Evolutionary conservation across 163 green algal genomes (phyloP), one percentile per base, ranked within the genome.

Genomic region (Volvox carteri): DNA sequence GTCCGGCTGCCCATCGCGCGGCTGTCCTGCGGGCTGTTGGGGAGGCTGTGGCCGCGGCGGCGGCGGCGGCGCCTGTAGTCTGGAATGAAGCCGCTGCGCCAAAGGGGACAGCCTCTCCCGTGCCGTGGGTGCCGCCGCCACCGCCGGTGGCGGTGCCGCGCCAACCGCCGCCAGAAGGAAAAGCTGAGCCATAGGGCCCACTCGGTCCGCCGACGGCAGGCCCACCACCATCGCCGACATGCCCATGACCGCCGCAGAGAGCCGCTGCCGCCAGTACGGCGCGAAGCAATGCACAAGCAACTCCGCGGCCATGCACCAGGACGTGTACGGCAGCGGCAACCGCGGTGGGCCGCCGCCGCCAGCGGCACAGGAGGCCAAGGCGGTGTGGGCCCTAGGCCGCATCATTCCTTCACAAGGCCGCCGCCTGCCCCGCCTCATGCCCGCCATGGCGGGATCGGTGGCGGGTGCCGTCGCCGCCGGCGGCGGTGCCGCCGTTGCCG

Each of bases 281-380:
- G 52, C 16, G 14, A 67, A 85, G 33, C 37, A 33, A 33, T 41
- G 77, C 35, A 85, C 14, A 25, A 85, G 54, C 77, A 85, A 54
- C 77, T 73, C 52, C 33, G 77, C 77, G 7, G 77, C 77, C 33
- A 28, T 9, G 33, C 77, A 54, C 77, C 77, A 85, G 33, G 52
- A 73, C 12, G 77, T 73, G 35, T 52, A 52, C 35, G 77, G 33
- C 5, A 33, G 28, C 37, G 56, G 54, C 78, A 75, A 56, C 78
- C 21, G 56, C 42, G 25, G 25, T 8, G 42, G 4, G 4, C 21
- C 14, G 21, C 42, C 48, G 77, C 77, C 25, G 56, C 37, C 23
- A 56, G 33, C 35, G 39, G 18, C 35, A 54, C 52, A 0, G 77
- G 50, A 12, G 46, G 12, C 16, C n/a, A 0, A 25, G 50, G n/a